Base-by-base conservation (phyloP, 1,284 basidiomycete genomes). In the Ceratobasidium sp. region DNA sequence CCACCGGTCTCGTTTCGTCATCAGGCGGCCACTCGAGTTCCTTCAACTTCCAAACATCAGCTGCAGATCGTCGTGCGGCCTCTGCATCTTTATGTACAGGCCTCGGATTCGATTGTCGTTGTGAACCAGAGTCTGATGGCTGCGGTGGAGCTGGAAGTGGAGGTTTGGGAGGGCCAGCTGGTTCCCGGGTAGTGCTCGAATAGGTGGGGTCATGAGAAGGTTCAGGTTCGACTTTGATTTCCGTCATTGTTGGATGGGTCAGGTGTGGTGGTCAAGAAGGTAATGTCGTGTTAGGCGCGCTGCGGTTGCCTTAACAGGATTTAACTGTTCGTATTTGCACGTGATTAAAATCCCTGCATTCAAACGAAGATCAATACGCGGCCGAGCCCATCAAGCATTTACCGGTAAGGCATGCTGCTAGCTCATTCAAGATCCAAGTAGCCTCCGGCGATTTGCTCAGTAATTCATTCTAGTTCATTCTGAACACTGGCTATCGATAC, bases 11-110 rank as follows among this genome's bases (percentile, higher is more conserved):
- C 33, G 78, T 59, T 23, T 83, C 79, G 12, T 79, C 76, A 8
- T 80, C 79, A 1, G 79, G 58, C 77, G 77, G 14, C 81, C 80
- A 69, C 21, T 82, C 75, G 69, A 94, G 87, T 44, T 84, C 79
- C 79, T 94, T 94, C 77, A 94, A 85, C 76, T 87, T 86, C 92
- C 92, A 95, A 16, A 92, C 87, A 60, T 92, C 90, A 51, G 84
- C 86, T 69, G 81, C 79, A 8, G 86, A 53, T 18, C 49, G 25
- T 33, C 53, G 61, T 16, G 70, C 61, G 23, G 59, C 70, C 46
- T 72, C 59, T 53, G 18, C 23, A 21, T 61, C 46, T 30, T 54
- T 44, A 33, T 23, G 38, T 18, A 28, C 38, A 33, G 49, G 67
- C 18, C 21, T 25, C n/a, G 69, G 54, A 5, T 42, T 21, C 12